Evolutionary conservation across 1,284 basidiomycete genomes (phyloP).

Genomic region (Leccinum angustisporum): DNA sequence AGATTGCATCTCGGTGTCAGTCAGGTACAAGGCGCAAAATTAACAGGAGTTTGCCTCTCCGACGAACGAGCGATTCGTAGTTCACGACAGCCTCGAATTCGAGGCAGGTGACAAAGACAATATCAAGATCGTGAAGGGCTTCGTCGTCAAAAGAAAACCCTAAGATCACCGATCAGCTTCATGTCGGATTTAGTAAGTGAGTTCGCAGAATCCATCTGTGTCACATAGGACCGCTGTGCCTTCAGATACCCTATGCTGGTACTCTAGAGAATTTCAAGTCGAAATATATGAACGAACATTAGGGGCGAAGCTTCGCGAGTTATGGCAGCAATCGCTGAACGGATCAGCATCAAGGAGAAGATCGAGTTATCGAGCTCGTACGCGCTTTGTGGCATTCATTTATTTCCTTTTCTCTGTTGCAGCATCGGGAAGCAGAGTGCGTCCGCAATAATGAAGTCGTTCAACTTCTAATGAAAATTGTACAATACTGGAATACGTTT

Average conservation of each 20-base stretch:
- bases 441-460: not conserved
- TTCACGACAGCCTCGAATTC: conserved; percentile 12
- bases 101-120: conserved; percentile 14
- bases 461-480: not conserved
- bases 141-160: conserved; percentile 7
- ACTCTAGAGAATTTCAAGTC: too few relatives aligned
- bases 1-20: conserved; percentile 2
- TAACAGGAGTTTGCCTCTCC: conserved; percentile 5
- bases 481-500: conserved; percentile 35
- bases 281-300: too few relatives aligned
- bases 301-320: conserved; percentile 2
- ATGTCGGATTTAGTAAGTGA: conserved; percentile 15
- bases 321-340: conserved; percentile 20
- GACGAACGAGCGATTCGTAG: conserved; percentile 13
- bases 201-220: too few relatives aligned
- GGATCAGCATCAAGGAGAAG: conserved; percentile 16
- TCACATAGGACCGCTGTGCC: conserved; percentile 6
- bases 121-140: not conserved
- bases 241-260: conserved; percentile 9
- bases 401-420: not conserved
- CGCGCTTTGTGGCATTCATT: not conserved
- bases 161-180: conserved; percentile 11
- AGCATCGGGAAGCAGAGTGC: conserved; percentile 30
- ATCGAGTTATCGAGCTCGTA: conserved; percentile 18
- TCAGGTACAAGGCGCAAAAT: not conserved